Evolutionary conservation across 73 alveolate genomes (phyloP).

Genomic region (Loxodes magnus): DNA sequence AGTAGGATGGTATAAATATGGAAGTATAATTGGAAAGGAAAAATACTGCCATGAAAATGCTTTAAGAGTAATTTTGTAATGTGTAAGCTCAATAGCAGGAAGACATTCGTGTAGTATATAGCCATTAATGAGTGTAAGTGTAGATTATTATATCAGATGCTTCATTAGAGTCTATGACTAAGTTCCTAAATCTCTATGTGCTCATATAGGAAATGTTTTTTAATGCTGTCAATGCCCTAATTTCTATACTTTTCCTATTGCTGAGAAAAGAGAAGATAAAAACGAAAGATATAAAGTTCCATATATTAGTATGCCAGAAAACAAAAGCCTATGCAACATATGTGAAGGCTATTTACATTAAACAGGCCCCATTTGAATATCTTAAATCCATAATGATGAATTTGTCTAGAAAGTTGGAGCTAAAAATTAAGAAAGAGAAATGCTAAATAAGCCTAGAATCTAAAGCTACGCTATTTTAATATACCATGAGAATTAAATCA

Average conservation of each 20-base stretch:
- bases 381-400: slow-evolving; percentile 53
- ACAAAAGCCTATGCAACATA: slow-evolving; percentile 37
- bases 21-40: slow-evolving; percentile 57
- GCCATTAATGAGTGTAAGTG: slow-evolving; percentile 67
- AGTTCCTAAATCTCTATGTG: slow-evolving; percentile 48
- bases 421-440: slow-evolving; percentile 16
- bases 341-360: slow-evolving; percentile 62
- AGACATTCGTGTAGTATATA: slow-evolving; percentile 54
- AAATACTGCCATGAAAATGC: slow-evolving; percentile 77
- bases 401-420: slow-evolving; percentile 40
- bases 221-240: slow-evolving; percentile 68
- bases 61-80: slow-evolving; percentile 55
- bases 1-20: slow-evolving; percentile 41
- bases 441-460: slow-evolving; percentile 61
- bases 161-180: slow-evolving; percentile 55
- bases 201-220: slow-evolving; percentile 64
- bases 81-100: slow-evolving; percentile 65
- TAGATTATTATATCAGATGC: slow-evolving; percentile 78
- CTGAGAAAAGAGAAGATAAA: slow-evolving; percentile 38
- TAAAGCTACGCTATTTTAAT: slow-evolving; percentile 47
- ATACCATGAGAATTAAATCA: slow-evolving; percentile 49
- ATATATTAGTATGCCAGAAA: slow-evolving; percentile 23
- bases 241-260: slow-evolving; percentile 48
- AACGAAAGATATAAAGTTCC: slow-evolving; percentile 11
- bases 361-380: slow-evolving; percentile 85